Evolutionary conservation across 768 basidiomycete species (phyloP), one percentile per base, ranked within the genome.

Genomic region (Leccinum sublutescens): DNA sequence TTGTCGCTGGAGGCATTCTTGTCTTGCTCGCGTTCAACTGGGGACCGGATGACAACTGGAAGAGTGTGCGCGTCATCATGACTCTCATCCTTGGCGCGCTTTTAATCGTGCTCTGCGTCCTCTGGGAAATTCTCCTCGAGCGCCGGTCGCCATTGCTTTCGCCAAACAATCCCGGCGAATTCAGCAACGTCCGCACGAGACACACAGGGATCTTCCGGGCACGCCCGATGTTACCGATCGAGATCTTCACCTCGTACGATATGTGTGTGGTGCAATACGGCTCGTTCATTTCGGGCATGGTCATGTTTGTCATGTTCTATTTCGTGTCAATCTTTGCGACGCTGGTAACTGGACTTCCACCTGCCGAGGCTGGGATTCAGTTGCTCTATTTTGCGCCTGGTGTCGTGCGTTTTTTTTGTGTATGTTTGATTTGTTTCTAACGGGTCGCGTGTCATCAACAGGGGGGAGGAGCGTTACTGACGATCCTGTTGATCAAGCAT

Each of bases 311-410:
- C 52, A 77, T 78, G 74, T 82, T 83, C 67, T 84, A 84, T 65
- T 82, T 84, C 60, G 73, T 83, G 47, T 74, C 81, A 0, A 79
- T 82, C 53, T 83, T 84, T 68, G 77, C 80, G 68, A 76, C 75
- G 21, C 71, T 81, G 64, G 81, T 80, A n/a, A 68, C 69, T 27
- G 78, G 77, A 6, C 65, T 74, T 31, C 69, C 75, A 12, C 66
- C 80, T n/a, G 66, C 70, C 19, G 66, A 74, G 48, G 73, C 79
- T 21, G 82, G 81, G 34, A 69, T 76, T 27, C 81, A 83, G 64
- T 60, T 83, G n/a, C 64, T 83, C n/a, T 82, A 77, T 64, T 81
- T 83, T 56, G 73, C 80, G 1, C 82, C 82, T 11, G 81, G 82
- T 45, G 62, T 79, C 63, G 80, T 80, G 53, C 59, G 77, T 59